These are phyloP conservation scores for Carex littledalei DNA, from an alignment of 176 grass and related monocot species.

Conservation along the genomic window DNA sequence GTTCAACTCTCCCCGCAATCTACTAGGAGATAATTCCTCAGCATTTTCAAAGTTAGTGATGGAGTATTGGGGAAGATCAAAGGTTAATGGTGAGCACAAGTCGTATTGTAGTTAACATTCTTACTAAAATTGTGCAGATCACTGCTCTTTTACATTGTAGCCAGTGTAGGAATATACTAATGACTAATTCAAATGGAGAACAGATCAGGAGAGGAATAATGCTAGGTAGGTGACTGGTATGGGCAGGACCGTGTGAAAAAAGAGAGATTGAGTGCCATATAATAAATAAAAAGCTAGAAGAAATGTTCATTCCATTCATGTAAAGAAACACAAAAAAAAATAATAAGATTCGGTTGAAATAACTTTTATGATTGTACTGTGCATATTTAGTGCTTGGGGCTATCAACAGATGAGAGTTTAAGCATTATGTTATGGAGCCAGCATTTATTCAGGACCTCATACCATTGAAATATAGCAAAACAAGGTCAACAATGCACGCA, in stretches of 20 bases:
- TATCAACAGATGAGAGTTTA: neutral
- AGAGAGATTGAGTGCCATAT: neutral
- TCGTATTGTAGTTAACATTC: neutral
- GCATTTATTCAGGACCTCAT: neutral
- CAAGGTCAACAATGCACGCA: neutral
- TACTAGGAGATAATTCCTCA: slow-evolving; percentile 59
- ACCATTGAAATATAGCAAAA: neutral
- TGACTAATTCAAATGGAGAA: neutral
- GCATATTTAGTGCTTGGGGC: neutral
- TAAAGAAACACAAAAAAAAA: neutral
- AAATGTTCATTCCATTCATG: neutral
- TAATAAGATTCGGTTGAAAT: neutral
- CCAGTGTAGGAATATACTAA: neutral
- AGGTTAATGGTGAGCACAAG: slow-evolving; percentile 2
- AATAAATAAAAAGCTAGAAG: neutral
- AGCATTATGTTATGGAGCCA: neutral
- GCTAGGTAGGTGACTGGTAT: neutral
- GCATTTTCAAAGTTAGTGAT: slow-evolving; percentile 76
- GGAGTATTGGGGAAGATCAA: slow-evolving; percentile 64
- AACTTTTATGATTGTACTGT: neutral
- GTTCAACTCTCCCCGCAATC: slow-evolving; percentile 60
- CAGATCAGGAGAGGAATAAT: neutral
- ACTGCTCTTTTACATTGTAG: neutral
- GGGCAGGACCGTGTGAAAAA: too few relatives aligned
- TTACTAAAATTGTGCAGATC: neutral